Base-by-base conservation (phyloP, 2,329 filamentous ascomycete genomes). In the Trichophaea hybrida region DNA sequence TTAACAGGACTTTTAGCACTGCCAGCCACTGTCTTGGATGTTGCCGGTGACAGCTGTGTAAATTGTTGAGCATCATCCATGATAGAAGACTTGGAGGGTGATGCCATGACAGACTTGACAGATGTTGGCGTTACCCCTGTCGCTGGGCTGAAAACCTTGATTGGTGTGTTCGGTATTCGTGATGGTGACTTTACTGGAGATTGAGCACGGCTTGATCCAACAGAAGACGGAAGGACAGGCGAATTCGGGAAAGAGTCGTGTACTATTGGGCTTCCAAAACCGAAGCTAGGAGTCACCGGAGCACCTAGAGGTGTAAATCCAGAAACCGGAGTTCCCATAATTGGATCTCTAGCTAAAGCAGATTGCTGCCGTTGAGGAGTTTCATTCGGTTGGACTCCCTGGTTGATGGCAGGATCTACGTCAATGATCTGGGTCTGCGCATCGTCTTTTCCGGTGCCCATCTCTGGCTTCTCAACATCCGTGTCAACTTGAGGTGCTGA, bases 71-170 rank as follows among this genome's bases (percentile, higher is more conserved):
- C 50, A 53, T 53, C 50, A 5, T 53, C 50, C 10, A 53, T n/a
- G 32, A 53, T 32, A n/a, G 50, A 53, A 35, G 50, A 53, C 31
- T n/a, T n/a, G 13, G 31, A n/a, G 5, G 50, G 50, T 10, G 31
- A 34, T 13, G 48, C 48, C 31, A 32, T 12, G 31, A 53, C 24
- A 37, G 50, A 53, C 33, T 53, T 53, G 10, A 53, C 50, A 6
- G 50, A 53, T 4, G n/a, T 13, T 32, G 50, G 33, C 10, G 50
- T n/a, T n/a, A 4, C 34, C 6, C 32, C 50, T n/a, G 33, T 53
- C 24, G 24, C 50, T 34, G 50, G 50, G 31, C 50, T 53, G 24
- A 53, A 53, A 10, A 53, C 50, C 50, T 37, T 53, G 33, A 53
- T 53, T 4, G 50, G 50, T 6, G 50, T 53, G 31, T 32, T 53